Base-by-base conservation (phyloP, 768 basidiomycete genomes). In the Arthromyces matolae region DNA sequence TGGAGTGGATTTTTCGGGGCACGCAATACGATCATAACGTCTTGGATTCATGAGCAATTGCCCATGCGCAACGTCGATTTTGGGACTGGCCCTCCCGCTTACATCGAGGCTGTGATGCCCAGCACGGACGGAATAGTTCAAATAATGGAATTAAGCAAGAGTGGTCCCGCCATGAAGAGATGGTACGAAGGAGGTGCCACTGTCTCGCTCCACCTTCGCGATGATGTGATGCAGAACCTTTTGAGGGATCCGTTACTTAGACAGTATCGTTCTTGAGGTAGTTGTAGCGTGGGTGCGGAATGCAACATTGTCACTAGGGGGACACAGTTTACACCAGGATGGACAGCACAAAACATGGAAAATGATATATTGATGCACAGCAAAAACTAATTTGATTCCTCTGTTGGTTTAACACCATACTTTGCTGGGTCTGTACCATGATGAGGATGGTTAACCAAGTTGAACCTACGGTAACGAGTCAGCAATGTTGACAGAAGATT, bases 391-490 rank as follows among this genome's bases (percentile, higher is more conserved):
- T 39, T 51, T 18, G 55, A 57, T 25, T 55, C 48, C 43, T 62
- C 58, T 39, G 57, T 51, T 19, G 66, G 54, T 48, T 65, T 56
- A 36, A 73, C 72, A 20, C 71, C 74, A 53, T 95, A 96, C 66
- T 92, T 93, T 48, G 83, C 79, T 16, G 86, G 78, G 59, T 94
- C 88, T 8, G 84, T 82, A 2, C 93, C 93, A 61, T 95, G 93
- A 62, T 81, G 70, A 34, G 82, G 83, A 65, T 96, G 93, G 65
- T 94, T 87, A 58, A 94, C 93, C 40, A 97, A 73, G 73, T 98
- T 98, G 70, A 98, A 81, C 93, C 93, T 95, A 40, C 22, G 52
- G 28, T 29, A n/a, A n/a, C n/a, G 16, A 35, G 36, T 34, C 20
- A 49, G 54, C 20, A 46, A 46, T 36, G 36, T 39, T 35, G 23